Conservation (phyloP, 805 yeast genomes). For the Groenewaldozyma salmanticensis region DNA sequence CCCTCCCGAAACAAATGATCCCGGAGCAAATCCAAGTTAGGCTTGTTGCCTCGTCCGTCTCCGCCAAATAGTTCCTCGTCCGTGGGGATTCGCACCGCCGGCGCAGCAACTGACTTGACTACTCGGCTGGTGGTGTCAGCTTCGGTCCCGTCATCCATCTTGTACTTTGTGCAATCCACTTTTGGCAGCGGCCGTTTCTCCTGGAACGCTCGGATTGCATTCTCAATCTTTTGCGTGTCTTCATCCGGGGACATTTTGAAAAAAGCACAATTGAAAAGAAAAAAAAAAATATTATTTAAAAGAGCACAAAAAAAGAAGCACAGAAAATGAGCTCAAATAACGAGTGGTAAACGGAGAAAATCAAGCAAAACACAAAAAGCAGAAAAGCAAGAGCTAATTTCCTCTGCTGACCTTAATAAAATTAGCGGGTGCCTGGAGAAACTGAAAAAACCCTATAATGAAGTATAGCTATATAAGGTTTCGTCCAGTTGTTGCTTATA, state of each 20-base stretch:
- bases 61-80: conserved; percentile 57
- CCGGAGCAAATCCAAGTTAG: conserved; percentile 60
- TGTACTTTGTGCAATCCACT: conserved; percentile 36
- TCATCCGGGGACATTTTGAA: conserved; percentile 6
- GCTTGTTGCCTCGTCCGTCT: conserved; percentile 42
- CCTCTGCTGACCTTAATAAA: too few relatives aligned
- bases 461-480: too few relatives aligned
- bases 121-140: conserved; percentile 50
- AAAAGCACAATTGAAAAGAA: too few relatives aligned
- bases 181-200: conserved; percentile 23
- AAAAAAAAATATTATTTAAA: too few relatives aligned
- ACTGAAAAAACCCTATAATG: too few relatives aligned
- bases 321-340: too few relatives aligned
- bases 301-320: too few relatives aligned
- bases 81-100: conserved; percentile 53
- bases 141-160: conserved; percentile 49
- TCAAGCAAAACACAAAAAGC: too few relatives aligned
- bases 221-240: conserved; percentile 21
- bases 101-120: conserved; percentile 50
- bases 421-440: too few relatives aligned
- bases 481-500: too few relatives aligned
- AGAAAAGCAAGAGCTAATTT: too few relatives aligned
- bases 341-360: too few relatives aligned
- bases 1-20: conserved; percentile 78
- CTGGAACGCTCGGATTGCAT: conserved; percentile 29